Percentiles rank a stretch among this genome's conserved stretches.
These are phyloP conservation scores for Citrus hindsii DNA, from an alignment of 345 rosid genomes.

Conservation along the genomic window DNA sequence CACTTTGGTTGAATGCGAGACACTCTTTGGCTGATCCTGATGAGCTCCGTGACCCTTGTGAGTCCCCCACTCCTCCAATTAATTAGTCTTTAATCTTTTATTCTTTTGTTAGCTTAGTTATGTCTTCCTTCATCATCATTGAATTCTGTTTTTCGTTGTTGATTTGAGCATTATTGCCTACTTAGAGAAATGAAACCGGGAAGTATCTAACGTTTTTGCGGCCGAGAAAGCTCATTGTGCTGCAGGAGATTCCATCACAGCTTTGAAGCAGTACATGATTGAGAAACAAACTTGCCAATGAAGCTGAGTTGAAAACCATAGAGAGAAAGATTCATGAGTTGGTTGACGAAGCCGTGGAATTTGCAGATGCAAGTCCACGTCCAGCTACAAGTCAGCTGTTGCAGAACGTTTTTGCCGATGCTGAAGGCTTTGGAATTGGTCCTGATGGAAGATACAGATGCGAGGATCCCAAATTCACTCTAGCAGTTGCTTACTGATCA, in stretches of 20 bases:
- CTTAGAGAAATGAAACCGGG: no score
- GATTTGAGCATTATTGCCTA: neutral
- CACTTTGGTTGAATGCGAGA: conserved; percentile 58
- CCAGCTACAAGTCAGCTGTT: conserved; percentile 54
- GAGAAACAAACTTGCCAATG: conserved; percentile 47
- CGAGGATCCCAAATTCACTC: conserved; percentile 56
- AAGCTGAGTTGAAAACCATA: conserved; percentile 44
- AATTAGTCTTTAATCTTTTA: neutral
- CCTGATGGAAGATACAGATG: conserved; percentile 53
- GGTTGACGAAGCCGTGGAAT: conserved; percentile 54
- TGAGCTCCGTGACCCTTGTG: conserved; percentile 66
- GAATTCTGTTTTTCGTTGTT: no score
- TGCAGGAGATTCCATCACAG: conserved; percentile 50
- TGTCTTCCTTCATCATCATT: neutral
- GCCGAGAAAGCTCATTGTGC: conserved; percentile 55
- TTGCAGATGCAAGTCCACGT: conserved; percentile 49
- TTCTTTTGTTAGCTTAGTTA: neutral
- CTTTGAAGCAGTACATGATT: conserved; percentile 43
- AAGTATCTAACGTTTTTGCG: conserved; percentile 19
- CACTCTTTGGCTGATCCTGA: conserved; percentile 74
- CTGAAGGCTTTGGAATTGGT: conserved; percentile 55
- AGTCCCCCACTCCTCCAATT: neutral
- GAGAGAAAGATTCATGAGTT: conserved; percentile 54
- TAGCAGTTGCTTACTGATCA: conserved; percentile 8
- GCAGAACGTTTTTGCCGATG: conserved; percentile 54